Base-by-base conservation (phyloP, 768 basidiomycete genomes). In the Daedaleopsis nitida region DNA sequence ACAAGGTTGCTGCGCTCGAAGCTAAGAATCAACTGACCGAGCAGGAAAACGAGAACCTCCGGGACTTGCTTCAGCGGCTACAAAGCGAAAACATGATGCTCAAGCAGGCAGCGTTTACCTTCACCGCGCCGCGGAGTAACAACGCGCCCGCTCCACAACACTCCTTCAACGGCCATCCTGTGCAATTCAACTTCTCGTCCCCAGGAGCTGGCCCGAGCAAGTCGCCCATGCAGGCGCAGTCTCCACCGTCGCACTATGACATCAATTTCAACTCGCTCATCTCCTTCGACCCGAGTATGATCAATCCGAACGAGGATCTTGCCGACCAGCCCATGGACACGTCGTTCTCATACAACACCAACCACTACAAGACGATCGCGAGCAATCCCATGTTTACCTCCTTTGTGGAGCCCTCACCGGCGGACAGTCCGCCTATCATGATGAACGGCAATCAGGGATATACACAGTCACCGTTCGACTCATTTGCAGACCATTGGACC, bases 81-180 rank as follows among this genome's bases (percentile, higher is more conserved):
- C 95, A 96, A 71, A 86, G 85, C 58, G 95, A 98, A 77, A 96
- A 96, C 64, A 75, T 92, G 57, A 76, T 85, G 53, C 83, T 97
- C 67, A 94, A 91, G 73, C 85, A 92, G 70, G 75, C 83, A 0
- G 80, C 88, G 2, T 98, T 97, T 73, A 96, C 94, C 1, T 96
- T 96, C 70, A 74, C 86, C 1, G 82, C 94, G 45, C 89, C 92
- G 19, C 80, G 83, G 47, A 56, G 70, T 44, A 65, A 65, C 54
- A 61, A 69, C 44, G 52, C 66, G 43, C 56, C 69, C 51, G 67
- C 72, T 9, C 55, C 65, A 14, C 54, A 59, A 39, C 44, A 59
- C 19, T 54, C 69, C 38, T 66, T 69, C 48, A 49, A 45, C 50
- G 51, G 47, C 54, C 56, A 54, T 47, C 49, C 58, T 14, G 56